Evolutionary conservation across 371 early-diverging fungal species (phyloP), one percentile per base, ranked within the genome.

Genomic region (Furculomyces boomerangus): DNA sequence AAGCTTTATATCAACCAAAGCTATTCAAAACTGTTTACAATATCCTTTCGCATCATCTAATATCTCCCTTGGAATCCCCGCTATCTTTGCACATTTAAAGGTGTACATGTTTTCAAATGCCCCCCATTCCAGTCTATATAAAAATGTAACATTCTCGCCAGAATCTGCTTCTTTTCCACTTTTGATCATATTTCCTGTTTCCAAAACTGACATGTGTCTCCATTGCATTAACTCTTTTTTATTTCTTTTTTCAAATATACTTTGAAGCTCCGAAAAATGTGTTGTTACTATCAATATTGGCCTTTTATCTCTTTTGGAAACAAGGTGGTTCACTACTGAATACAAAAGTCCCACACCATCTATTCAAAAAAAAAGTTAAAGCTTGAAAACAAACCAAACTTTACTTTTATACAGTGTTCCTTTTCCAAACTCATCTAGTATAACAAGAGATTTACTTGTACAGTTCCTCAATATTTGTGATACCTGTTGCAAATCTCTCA

Each of bases 361-460:
- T 53, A 53, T 26, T 5, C 7, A 8, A 8, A 30, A 10, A 35
- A 35, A 35, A 35, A 10, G 7, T 35, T 35, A 7, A 35, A 35
- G 16, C 35, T 10, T 18, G 2, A 54, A 30, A 56, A 28, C 5
- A 54, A 27, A 24, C 3, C 8, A 50, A 18, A 26, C 7, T 39
- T 30, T 50, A 65, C 63, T 60, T 5, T 24, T 18, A 26, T 37
- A 41, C n/a, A 40, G 30, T 5, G 64, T 68, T 16, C 64, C 64
- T 68, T 64, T 61, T 24, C 64, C 64, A 49, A 67, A 70, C 48
- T 64, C 64, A 32, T 64, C 64, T 3, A 64, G 27, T 13, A 64
- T 26, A 16, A 70, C 10, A 25, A 64, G 39, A n/a, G 65, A 59
- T 2, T 50, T 29, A n/a, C 13, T 7, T 3, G 62, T 54, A 25